Percentiles rank a stretch among this genome's conserved stretches.
Evolutionary conservation across 805 yeast species (phyloP).

Genomic region (Metschnikowia rubicola): DNA sequence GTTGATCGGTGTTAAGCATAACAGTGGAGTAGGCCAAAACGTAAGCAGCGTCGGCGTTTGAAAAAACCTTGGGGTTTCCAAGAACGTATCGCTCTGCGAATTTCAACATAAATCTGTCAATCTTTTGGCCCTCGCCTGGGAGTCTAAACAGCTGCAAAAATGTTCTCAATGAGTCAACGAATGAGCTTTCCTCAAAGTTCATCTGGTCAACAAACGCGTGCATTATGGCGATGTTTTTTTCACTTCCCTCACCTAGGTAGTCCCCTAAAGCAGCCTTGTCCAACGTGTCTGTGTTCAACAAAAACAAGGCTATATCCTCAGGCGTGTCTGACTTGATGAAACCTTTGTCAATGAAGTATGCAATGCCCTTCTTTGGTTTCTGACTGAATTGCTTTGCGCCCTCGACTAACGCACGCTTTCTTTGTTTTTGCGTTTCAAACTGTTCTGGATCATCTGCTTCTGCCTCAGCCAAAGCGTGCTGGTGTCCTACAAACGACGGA

Average conservation of each 20-base stretch:
- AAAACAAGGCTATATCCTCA: slow-evolving; percentile 65
- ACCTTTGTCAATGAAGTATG: slow-evolving; percentile 54
- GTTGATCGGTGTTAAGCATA: slow-evolving; percentile 91
- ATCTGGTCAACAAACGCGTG: slow-evolving; percentile 88
- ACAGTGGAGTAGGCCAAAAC: slow-evolving; percentile 88
- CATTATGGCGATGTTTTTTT: slow-evolving; percentile 75
- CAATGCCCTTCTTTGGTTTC: slow-evolving; percentile 80
- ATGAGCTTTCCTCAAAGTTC: slow-evolving; percentile 65
- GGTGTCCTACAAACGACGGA: slow-evolving; percentile 26
- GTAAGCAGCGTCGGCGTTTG: slow-evolving; percentile 92
- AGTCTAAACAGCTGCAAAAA: slow-evolving; percentile 86
- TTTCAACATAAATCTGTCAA: slow-evolving; percentile 93
- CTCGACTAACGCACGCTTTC: slow-evolving; percentile 77
- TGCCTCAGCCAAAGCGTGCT: slow-evolving; percentile 49
- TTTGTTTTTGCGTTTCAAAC: slow-evolving; percentile 78
- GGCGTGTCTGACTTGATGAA: slow-evolving; percentile 65
- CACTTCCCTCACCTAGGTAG: slow-evolving; percentile 85
- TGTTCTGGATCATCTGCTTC: slow-evolving; percentile 73
- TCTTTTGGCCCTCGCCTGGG: slow-evolving; percentile 98
- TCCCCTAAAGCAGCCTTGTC: slow-evolving; percentile 88
- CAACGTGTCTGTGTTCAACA: slow-evolving; percentile 67
- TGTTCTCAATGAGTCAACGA: slow-evolving; percentile 81
- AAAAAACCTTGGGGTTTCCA: slow-evolving; percentile 84
- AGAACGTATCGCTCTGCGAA: slow-evolving; percentile 90
- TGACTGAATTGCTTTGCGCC: slow-evolving; percentile 77